Percentiles rank a stretch among this genome's conserved stretches.
Conservation (phyloP, 2,329 filamentous ascomycete species). For the Thermothelomyces thermophilus region DNA sequence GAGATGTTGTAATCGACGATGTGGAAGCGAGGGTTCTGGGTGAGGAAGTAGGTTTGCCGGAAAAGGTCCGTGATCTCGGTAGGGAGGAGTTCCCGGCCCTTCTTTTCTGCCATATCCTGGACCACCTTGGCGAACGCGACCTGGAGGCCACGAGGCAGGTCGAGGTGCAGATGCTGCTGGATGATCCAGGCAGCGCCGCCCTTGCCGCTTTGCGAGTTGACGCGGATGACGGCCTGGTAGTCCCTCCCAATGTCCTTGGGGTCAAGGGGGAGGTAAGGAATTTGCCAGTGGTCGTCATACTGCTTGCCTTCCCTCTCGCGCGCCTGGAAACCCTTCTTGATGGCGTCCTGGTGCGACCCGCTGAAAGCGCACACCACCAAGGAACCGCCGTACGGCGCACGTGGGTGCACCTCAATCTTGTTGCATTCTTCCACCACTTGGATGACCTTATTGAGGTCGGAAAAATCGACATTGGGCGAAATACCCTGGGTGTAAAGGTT, state of each 20-base stretch:
- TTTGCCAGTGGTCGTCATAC: constrained; percentile 66
- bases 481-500: constrained; percentile 95
- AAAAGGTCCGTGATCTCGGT: constrained; percentile 84
- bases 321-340: constrained; percentile 81
- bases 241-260: constrained; percentile 88
- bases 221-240: constrained; percentile 96
- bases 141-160: constrained; percentile 87
- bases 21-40: constrained; percentile 74
- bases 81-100: constrained; percentile 77
- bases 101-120: constrained; percentile 70
- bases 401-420: constrained; percentile 87
- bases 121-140: constrained; percentile 85
- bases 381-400: constrained; percentile 84
- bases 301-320: constrained; percentile 55
- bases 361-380: constrained; percentile 90
- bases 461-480: constrained; percentile 81
- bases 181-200: constrained; percentile 94
- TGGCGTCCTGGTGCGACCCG: constrained; percentile 90
- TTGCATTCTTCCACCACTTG: constrained; percentile 86
- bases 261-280: constrained; percentile 90
- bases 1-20: constrained; percentile 89
- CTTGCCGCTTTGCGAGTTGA: constrained; percentile 95
- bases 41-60: constrained; percentile 78
- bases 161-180: constrained; percentile 78
- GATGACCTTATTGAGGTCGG: constrained; percentile 78